These are phyloP conservation scores for Mediolabrus comicus DNA, from an alignment of 108 stramenopile genomes.

Conservation along the genomic window DNA sequence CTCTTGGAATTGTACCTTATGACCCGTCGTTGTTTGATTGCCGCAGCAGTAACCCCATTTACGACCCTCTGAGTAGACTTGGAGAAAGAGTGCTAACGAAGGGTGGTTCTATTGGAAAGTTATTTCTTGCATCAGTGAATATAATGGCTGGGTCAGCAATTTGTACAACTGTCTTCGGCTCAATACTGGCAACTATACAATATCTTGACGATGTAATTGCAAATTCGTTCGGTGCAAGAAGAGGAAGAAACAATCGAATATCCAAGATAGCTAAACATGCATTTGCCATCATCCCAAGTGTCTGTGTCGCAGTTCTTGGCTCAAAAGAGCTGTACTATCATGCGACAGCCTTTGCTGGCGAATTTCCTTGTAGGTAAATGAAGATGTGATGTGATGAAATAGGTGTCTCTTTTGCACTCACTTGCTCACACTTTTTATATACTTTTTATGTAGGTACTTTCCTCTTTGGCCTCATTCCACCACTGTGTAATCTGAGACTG, in stretches of 20 bases:
- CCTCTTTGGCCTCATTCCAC: slow-evolving; percentile 25
- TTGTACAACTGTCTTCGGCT: slow-evolving; percentile 35
- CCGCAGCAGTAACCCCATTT: not conserved
- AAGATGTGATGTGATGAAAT: too few species aligned
- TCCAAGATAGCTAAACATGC: slow-evolving; percentile 6
- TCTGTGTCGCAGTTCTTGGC: slow-evolving; percentile 13
- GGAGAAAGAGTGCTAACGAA: slow-evolving; percentile 9
- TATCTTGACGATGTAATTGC: slow-evolving; percentile 16
- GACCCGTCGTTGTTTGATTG: not conserved
- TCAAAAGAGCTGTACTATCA: slow-evolving; percentile 30
- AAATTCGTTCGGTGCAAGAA: not conserved
- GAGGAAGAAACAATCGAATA: not conserved
- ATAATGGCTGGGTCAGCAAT: slow-evolving; percentile 31
- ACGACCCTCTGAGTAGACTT: slow-evolving; percentile 23
- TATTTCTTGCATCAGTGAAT: slow-evolving; percentile 25
- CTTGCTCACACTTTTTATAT: too few species aligned
- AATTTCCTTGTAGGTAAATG: too few species aligned
- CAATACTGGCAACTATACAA: slow-evolving; percentile 22
- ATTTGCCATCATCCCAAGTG: slow-evolving; percentile 21
- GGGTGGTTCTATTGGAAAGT: slow-evolving; percentile 9
- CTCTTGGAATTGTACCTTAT: slow-evolving; percentile 29
- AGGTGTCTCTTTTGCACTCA: too few species aligned
- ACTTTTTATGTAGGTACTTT: too few species aligned
- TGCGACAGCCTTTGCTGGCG: slow-evolving; percentile 29
- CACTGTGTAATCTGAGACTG: slow-evolving; percentile 28